A percentile compares a stretch with the other conserved stretches of the same genome.
Evolutionary conservation across 257 asterid genomes (phyloP).

Genomic region (Misopates orontium): DNA sequence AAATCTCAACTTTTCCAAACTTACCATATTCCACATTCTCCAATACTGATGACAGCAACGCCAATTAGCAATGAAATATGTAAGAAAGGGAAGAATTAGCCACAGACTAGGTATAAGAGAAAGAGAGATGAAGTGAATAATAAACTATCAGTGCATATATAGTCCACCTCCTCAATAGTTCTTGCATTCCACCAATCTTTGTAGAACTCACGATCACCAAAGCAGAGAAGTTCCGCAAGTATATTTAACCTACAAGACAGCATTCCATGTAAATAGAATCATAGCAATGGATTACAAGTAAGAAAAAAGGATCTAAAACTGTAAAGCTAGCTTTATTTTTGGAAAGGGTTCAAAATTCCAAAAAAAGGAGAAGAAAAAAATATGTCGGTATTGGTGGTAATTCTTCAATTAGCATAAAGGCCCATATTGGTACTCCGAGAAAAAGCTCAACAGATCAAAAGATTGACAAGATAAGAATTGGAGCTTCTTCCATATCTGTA

Average conservation of each 20-base stretch:
- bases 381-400: too few species aligned
- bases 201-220: constrained; percentile 99
- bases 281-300: constrained; percentile 28
- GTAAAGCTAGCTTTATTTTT: constrained; percentile 23
- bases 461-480: neutral
- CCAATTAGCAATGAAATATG: constrained; percentile 29
- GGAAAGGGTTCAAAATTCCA: constrained; percentile 1
- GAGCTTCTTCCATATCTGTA: neutral
- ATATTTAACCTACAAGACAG: constrained; percentile 86
- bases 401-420: too few species aligned
- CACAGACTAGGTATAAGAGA: neutral
- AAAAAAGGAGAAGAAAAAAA: neutral
- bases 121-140: neutral
- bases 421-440: neutral
- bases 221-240: constrained; percentile 87
- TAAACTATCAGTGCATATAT: neutral
- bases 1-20: constrained; percentile 26
- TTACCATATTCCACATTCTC: constrained; percentile 99
- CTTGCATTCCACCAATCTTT: constrained; percentile 99
- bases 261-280: constrained; percentile 38
- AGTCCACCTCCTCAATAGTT: constrained; percentile 88
- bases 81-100: constrained; percentile 28
- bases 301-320: constrained; percentile 7
- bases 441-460: constrained; percentile 10
- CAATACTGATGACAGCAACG: constrained; percentile 73